Percentiles rank a stretch among this genome's conserved stretches.
Evolutionary conservation across 2,329 filamentous ascomycete species (phyloP).

Genomic region (Talaromyces sp.): DNA sequence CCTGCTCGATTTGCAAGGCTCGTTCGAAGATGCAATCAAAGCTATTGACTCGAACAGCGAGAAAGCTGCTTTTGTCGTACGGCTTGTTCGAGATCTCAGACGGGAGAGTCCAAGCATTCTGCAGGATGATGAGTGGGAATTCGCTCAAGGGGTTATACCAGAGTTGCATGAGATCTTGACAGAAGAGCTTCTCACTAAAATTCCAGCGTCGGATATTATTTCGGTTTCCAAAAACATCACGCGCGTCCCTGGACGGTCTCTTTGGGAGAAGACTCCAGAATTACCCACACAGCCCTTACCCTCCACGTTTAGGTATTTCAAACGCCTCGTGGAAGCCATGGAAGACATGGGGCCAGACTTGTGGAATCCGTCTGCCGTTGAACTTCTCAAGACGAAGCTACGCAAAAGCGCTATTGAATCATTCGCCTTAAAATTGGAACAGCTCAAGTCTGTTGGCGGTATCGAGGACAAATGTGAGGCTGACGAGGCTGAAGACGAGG

Average conservation of each 20-base stretch:
- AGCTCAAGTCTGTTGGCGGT: slow-evolving; percentile 19
- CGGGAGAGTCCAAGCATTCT: slow-evolving; percentile 57
- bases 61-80: slow-evolving; percentile 61
- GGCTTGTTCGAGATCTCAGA: slow-evolving; percentile 70
- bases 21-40: slow-evolving; percentile 42
- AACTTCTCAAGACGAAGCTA: slow-evolving; percentile 58
- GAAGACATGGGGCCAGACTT: slow-evolving; percentile 67
- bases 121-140: slow-evolving; percentile 34
- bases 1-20: slow-evolving; percentile 52
- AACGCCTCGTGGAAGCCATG: slow-evolving; percentile 64
- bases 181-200: slow-evolving; percentile 45
- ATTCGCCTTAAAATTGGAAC: slow-evolving; percentile 25
- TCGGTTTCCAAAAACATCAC: slow-evolving; percentile 25
- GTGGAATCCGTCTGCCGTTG: slow-evolving; percentile 70
- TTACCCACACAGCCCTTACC: slow-evolving; percentile 77
- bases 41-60: slow-evolving; percentile 50
- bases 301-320: slow-evolving; percentile 67
- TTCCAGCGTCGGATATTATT: slow-evolving; percentile 45
- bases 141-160: slow-evolving; percentile 60
- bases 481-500: background rate
- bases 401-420: slow-evolving; percentile 44
- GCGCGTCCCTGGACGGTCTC: slow-evolving; percentile 56
- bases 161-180: slow-evolving; percentile 63
- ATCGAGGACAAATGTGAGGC: slow-evolving; percentile 5
- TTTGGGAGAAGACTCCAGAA: slow-evolving; percentile 77